Base-by-base conservation (phyloP, 331 rosid genomes). In the Telfairia occidentalis region DNA sequence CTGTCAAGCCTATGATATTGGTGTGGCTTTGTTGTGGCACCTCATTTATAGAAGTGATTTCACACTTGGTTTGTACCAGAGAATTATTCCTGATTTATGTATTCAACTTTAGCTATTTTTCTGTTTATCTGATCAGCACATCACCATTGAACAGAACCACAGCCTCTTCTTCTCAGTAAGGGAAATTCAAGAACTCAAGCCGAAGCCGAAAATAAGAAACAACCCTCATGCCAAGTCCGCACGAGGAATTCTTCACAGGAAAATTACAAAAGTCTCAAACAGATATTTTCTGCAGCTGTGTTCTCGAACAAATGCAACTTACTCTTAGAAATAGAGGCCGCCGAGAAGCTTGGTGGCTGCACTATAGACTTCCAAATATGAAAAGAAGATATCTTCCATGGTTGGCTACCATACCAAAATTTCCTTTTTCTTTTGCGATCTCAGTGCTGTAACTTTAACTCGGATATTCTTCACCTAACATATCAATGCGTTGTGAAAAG, bases 361-460 rank as follows among this genome's bases (percentile, higher is more conserved):
- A 78, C 81, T 67, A 83, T 92, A 80, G 97, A 92, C 83, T 90
- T 89, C 82, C 89, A 86, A 73, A 85, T 90, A 80, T 88, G 65
- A 82, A 73, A 45, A 11, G 6, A 3, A 7, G 30, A 52, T 48
- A 70, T 43, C 78, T 57, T 15, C 76, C 43, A 26, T 38, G 74
- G 52, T 45, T 45, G 57, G 40, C 69, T 15, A 74, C 12, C 35
- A 40, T 13, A 55, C 18, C 37, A 18, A 54, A 45, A 2, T 13
- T 15, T 45, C 29, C 69, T 23, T 38, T 35, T 57, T 69, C 57
- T 76, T 69, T 76, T 15, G 75, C 32, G 5, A 74, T 74, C 59
- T 71, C 43, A n/a, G 18, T 28, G 45, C 11, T 71, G 60, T 48
- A 49, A 29, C 42, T 48, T 45, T 71, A 71, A 49, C 45, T 71